Evolutionary conservation across 192 early-diverging fungal species (phyloP), one percentile per base, ranked within the genome.

Genomic region (Glomus cerebriforme): DNA sequence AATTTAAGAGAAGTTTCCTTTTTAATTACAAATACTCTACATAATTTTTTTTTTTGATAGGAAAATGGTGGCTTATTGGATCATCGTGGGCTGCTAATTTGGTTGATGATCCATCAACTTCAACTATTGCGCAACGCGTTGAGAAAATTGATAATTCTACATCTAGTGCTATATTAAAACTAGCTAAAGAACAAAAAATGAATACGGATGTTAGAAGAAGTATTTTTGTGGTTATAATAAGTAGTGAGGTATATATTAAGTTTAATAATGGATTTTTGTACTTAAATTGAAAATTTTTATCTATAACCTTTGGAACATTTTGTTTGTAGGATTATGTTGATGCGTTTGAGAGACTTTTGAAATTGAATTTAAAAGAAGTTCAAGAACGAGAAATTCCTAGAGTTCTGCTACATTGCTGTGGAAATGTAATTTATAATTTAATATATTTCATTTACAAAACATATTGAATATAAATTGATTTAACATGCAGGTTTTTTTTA

Each of bases 61-160:
- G 88, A 32, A 96, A 96, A 83, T 99, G 98, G 98, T 99, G 98
- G 98, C 86, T 98, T 31, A 94, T 98, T 9, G 98, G 98, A 29
- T 87, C 96, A 3, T 94, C 95, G 24, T 99, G 98, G 97, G 90
- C 89, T 26, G 95, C 94, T 39, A 91, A 92, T 70, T 82, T 90
- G 80, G 84, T 84, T 34, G 89, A 86, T 19, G 84, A 86, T 32
- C 67, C 81, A 84, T 64, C 60, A 69, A 79, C 83, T 1, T 81
- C 70, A 24, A 78, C 78, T 27, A 77, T 84, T 7, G 80, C 81
- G 31, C 84, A 82, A 49, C 84, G 85, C 34, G 65, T 86, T 59
- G 78, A 82, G 27, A 87, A 88, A 31, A 79, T 84, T 66, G 79
- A 60, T 31, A 26, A 81, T 68, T 77, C 81, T 15, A 63, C 84